Percentiles rank a stretch among this genome's conserved stretches.
phyloP scores from a whole-genome alignment of 1,139 yeast species.

The Citeromyces hawaiiensis region DNA sequence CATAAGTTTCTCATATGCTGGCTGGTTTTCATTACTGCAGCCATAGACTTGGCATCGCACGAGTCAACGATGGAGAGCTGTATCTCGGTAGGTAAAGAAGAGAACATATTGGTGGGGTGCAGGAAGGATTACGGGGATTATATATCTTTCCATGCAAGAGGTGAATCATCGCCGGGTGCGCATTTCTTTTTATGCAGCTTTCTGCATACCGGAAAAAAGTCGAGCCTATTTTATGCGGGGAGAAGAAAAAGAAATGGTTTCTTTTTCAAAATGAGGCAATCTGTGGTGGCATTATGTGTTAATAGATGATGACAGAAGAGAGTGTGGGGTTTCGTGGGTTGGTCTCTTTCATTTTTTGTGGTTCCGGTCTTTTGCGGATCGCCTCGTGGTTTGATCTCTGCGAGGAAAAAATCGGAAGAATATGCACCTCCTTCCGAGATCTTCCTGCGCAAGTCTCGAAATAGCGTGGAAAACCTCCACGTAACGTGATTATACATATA shows the following conservation, averaged over 20 bases:
- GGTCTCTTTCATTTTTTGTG: background rate
- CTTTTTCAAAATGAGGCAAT: background rate
- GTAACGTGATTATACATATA: background rate
- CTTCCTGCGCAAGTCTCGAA: conserved; percentile 1
- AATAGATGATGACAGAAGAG: background rate
- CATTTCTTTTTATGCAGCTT: background rate
- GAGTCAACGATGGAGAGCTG: background rate
- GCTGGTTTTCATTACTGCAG: background rate
- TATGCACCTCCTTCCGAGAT: background rate
- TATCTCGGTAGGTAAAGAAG: background rate
- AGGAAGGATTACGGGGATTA: background rate
- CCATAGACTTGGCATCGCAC: conserved; percentile 1
- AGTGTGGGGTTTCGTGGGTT: no score
- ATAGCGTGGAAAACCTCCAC: background rate
- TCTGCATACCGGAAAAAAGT: background rate
- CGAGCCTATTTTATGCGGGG: background rate
- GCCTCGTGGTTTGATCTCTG: background rate
- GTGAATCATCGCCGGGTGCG: background rate
- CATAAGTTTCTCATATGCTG: background rate
- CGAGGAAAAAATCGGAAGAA: background rate
- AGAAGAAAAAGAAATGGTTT: background rate
- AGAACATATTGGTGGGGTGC: background rate
- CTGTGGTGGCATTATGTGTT: background rate
- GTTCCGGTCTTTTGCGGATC: background rate
- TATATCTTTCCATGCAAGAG: background rate